Evolutionary conservation across 192 early-diverging fungal species (phyloP).

Genomic region (Tieghemiomyces parasiticus): DNA sequence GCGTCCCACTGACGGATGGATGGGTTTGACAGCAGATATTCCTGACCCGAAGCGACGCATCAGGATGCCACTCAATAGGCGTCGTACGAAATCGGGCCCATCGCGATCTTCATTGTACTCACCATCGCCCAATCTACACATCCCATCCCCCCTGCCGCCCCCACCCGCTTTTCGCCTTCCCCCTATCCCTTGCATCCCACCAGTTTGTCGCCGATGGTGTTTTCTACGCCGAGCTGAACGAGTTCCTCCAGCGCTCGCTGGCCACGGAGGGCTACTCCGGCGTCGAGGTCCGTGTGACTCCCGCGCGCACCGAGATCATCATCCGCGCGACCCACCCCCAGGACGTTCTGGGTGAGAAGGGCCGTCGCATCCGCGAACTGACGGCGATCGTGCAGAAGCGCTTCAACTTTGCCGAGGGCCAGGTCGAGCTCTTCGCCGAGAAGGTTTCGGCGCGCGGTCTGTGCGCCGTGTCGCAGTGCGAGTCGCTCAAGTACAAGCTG

Average conservation of each 20-base stretch:
- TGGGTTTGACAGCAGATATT: background rate
- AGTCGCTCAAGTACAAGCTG: slow-evolving; percentile 96
- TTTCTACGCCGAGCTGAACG: slow-evolving; percentile 99
- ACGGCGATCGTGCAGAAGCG: slow-evolving; percentile 98
- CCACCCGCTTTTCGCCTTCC: slow-evolving; percentile 1
- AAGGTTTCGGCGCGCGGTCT: slow-evolving; percentile 94
- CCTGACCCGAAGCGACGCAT: background rate
- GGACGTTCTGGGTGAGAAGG: slow-evolving; percentile 96
- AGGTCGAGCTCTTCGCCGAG: slow-evolving; percentile 97
- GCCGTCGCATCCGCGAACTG: slow-evolving; percentile 95
- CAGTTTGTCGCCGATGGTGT: slow-evolving; percentile 99
- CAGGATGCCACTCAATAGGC: background rate
- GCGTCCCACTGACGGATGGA: background rate
- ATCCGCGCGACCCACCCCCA: slow-evolving; percentile 98
- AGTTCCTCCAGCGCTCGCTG: slow-evolving; percentile 96
- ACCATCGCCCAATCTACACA: background rate
- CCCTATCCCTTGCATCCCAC: slow-evolving; percentile 10
- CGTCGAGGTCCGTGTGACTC: slow-evolving; percentile 98
- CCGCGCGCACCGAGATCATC: slow-evolving; percentile 97
- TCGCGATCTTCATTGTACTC: background rate
- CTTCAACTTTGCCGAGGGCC: slow-evolving; percentile 98
- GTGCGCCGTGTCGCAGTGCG: slow-evolving; percentile 96
- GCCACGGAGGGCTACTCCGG: slow-evolving; percentile 97
- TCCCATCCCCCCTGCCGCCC: background rate
- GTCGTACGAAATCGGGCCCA: background rate